Evolutionary conservation across 116 monocot genomes (phyloP).

Genomic region (Zostera marina): DNA sequence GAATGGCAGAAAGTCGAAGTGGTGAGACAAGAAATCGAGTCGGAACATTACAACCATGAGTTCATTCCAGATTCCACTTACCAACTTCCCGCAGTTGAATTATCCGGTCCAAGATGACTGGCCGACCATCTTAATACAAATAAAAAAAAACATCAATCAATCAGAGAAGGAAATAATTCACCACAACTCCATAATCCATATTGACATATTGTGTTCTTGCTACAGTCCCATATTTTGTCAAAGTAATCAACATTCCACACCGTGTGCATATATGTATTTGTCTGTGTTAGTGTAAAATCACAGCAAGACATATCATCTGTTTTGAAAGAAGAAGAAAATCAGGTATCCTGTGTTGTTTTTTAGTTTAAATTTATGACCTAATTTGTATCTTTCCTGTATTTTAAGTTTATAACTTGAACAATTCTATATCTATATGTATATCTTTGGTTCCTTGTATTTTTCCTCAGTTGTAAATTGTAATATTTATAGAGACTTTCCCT

Average conservation of each 20-base stretch:
- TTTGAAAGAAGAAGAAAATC: too few species aligned
- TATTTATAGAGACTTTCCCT: too few species aligned
- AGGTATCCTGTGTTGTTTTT: too few species aligned
- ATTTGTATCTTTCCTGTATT: too few species aligned
- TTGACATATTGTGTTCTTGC: background rate
- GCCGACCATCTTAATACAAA: background rate
- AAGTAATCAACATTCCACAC: background rate
- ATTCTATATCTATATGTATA: background rate
- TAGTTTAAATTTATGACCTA: too few species aligned
- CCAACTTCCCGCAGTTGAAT: conserved; percentile 24
- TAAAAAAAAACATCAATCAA: background rate
- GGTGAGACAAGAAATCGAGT: conserved; percentile 25
- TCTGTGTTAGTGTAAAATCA: background rate
- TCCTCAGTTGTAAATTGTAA: too few species aligned
- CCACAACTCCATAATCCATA: background rate
- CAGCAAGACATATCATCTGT: too few species aligned
- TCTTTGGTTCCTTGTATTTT: too few species aligned
- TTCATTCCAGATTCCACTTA: conserved; percentile 42
- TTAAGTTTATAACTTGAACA: background rate
- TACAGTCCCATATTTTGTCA: conserved; percentile 1
- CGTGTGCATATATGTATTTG: conserved; percentile 4
- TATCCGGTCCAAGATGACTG: conserved; percentile 41
- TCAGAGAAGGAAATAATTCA: conserved; percentile 5
- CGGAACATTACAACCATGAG: conserved; percentile 17
- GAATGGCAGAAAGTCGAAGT: conserved; percentile 63